phyloP scores from a whole-genome alignment of 1,284 basidiomycete species.

The Ustilago esculenta region DNA sequence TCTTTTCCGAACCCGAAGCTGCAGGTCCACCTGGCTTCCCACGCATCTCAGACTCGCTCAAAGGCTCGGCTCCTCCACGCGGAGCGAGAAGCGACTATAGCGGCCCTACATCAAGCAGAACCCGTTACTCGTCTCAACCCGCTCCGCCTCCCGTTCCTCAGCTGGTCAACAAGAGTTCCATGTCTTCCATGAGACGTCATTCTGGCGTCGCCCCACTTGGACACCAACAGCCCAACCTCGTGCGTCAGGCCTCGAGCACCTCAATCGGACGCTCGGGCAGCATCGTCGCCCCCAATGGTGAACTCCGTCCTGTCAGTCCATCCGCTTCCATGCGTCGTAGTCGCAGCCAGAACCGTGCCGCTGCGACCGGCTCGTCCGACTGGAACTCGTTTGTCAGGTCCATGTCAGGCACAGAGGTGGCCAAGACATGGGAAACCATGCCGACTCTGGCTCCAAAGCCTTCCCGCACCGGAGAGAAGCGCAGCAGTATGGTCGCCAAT shows the following conservation, averaged over 20 bases:
- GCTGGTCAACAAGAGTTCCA: constrained; percentile 30
- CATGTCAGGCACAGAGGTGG: constrained; percentile 56
- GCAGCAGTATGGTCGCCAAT: constrained; percentile 48
- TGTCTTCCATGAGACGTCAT: constrained; percentile 14
- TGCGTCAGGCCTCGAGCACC: constrained; percentile 27
- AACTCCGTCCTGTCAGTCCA: constrained; percentile 40
- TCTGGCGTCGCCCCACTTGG: constrained; percentile 53
- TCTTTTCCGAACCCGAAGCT: constrained; percentile 56
- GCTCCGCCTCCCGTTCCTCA: constrained; percentile 37
- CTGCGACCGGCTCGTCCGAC: constrained; percentile 37
- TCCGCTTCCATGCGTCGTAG: constrained; percentile 33
- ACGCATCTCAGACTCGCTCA: constrained; percentile 18
- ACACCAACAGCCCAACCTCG: constrained; percentile 40
- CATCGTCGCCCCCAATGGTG: constrained; percentile 4
- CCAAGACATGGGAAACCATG: constrained; percentile 53
- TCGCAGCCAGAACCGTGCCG: constrained; percentile 10
- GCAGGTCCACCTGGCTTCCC: constrained; percentile 21
- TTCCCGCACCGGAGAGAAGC: constrained; percentile 17
- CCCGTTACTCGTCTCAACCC: constrained; percentile 17
- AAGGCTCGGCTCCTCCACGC: constrained; percentile 13
- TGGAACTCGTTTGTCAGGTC: constrained; percentile 58
- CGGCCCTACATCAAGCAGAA: constrained; percentile 22
- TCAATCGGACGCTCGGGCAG: constrained; percentile 13
- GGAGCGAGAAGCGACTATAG: constrained; percentile 50
- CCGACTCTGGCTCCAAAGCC: constrained; percentile 32